These are phyloP conservation scores for Globisporangium camurandrum DNA, from an alignment of 352 stramenopile species.

Conservation along the genomic window DNA sequence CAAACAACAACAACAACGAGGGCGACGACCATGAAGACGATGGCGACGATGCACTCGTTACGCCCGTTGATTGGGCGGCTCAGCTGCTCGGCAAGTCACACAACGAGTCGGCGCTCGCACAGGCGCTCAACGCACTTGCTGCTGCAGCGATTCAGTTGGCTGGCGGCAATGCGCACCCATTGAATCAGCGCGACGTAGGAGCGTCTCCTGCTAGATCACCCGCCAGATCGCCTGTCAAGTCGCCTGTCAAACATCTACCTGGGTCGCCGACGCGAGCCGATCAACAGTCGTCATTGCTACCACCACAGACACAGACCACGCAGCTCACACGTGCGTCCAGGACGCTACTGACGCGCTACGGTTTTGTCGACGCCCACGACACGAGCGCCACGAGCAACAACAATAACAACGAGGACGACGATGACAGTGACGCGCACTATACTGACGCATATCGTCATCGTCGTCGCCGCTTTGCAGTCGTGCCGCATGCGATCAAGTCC, in stretches of 20 bases:
- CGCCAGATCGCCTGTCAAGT: too few species aligned
- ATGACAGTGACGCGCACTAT: background rate
- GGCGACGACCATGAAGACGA: background rate
- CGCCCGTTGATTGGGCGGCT: slow-evolving; percentile 50
- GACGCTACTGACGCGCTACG: slow-evolving; percentile 75
- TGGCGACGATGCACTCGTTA: slow-evolving; percentile 7
- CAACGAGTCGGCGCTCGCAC: slow-evolving; percentile 41
- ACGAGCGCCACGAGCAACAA: slow-evolving; percentile 8
- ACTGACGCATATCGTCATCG: slow-evolving; percentile 3
- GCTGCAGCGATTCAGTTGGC: slow-evolving; percentile 10
- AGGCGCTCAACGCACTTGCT: slow-evolving; percentile 54
- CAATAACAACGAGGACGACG: slow-evolving; percentile 6
- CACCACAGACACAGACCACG: slow-evolving; percentile 18
- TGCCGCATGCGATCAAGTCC: slow-evolving; percentile 19
- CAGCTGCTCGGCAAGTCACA: slow-evolving; percentile 51
- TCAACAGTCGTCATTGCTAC: background rate
- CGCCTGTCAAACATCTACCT: slow-evolving; percentile 8
- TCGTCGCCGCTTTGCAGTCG: slow-evolving; percentile 12
- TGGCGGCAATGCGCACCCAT: slow-evolving; percentile 2
- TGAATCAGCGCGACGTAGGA: too few species aligned
- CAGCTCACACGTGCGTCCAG: slow-evolving; percentile 80
- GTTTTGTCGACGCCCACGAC: slow-evolving; percentile 67
- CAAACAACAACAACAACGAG: slow-evolving; percentile 13
- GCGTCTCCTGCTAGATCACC: too few species aligned
- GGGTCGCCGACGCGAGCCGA: background rate